Evolutionary conservation across 2,329 filamentous ascomycete species (phyloP).

Genomic region (Pseudohalonectria lignicola): DNA sequence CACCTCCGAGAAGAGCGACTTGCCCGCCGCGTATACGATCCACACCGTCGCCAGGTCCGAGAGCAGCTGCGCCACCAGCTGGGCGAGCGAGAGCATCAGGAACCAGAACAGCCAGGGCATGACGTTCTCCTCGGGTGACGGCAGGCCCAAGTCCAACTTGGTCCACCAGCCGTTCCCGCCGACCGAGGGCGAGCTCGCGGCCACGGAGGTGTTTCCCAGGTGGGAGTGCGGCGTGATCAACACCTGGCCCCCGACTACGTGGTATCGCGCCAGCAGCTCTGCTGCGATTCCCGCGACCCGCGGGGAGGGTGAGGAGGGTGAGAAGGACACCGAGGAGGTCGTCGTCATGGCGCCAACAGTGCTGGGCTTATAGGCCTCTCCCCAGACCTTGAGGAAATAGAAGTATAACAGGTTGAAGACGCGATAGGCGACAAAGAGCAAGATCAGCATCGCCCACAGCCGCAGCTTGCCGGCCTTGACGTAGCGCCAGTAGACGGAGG

Average conservation of each 20-base stretch:
- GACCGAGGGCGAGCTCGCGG: constrained; percentile 5
- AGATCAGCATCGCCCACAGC: constrained; percentile 60
- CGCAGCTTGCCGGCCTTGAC: constrained; percentile 67
- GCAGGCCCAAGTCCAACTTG: constrained; percentile 34
- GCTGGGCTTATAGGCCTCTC: constrained; percentile 53
- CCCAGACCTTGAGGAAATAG: constrained; percentile 83
- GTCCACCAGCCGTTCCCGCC: constrained; percentile 10
- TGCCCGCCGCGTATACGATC: constrained; percentile 72
- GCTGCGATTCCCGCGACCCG: no score
- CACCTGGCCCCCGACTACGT: not conserved
- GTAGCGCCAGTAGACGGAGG: constrained; percentile 73
- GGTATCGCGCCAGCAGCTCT: not conserved
- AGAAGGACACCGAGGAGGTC: constrained; percentile 1
- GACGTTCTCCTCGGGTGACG: constrained; percentile 56
- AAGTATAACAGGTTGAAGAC: constrained; percentile 53
- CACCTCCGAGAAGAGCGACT: constrained; percentile 61
- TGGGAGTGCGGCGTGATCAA: not conserved
- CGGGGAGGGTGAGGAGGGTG: not conserved
- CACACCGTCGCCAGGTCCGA: constrained; percentile 59
- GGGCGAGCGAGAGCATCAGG: constrained; percentile 49
- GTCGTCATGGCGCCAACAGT: constrained; percentile 1
- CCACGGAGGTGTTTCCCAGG: not conserved
- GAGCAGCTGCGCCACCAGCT: constrained; percentile 47
- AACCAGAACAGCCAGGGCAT: constrained; percentile 66
- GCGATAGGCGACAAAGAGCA: constrained; percentile 53